Evolutionary conservation across 192 early-diverging fungal species (phyloP).

Genomic region (Coemansia sp.): DNA sequence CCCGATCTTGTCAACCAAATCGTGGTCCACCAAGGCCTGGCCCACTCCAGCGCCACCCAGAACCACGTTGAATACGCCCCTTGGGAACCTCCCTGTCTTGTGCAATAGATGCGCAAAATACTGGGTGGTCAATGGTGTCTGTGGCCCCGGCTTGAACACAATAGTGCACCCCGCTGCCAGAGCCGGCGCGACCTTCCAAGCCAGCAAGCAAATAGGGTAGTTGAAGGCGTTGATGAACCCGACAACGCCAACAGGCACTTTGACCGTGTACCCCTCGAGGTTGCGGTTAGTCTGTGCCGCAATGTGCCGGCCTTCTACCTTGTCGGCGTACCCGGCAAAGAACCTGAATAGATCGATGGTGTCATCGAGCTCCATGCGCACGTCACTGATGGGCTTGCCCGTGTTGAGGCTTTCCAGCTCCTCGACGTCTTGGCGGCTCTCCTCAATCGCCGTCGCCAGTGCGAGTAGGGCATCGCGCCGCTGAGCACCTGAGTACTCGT

Average conservation of each 20-base stretch:
- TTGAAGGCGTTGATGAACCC: constrained; percentile 62
- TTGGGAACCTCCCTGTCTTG: constrained; percentile 45
- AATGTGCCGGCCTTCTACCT: constrained; percentile 51
- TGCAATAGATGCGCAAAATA: constrained; percentile 54
- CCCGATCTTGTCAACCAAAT: constrained; percentile 52
- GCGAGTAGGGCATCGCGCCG: constrained; percentile 54
- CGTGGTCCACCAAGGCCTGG: constrained; percentile 50
- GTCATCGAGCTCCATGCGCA: constrained; percentile 53
- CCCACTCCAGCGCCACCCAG: constrained; percentile 52
- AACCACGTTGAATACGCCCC: constrained; percentile 56
- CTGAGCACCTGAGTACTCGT: constrained; percentile 50
- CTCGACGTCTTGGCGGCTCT: constrained; percentile 39
- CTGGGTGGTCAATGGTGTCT: constrained; percentile 60
- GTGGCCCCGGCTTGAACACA: constrained; percentile 59
- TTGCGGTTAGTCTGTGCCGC: constrained; percentile 32
- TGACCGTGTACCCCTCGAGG: constrained; percentile 45
- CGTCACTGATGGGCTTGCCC: constrained; percentile 56
- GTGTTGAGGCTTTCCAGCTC: constrained; percentile 54
- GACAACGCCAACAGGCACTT: constrained; percentile 54
- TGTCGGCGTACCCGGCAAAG: constrained; percentile 54
- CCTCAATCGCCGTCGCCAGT: constrained; percentile 44
- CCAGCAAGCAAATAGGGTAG: constrained; percentile 58
- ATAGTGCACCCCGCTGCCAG: constrained; percentile 51
- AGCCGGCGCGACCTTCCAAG: constrained; percentile 54
- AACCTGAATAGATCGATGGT: constrained; percentile 50